Conservation (phyloP, 73 alveolate species). For the Halteria grandinella region DNA sequence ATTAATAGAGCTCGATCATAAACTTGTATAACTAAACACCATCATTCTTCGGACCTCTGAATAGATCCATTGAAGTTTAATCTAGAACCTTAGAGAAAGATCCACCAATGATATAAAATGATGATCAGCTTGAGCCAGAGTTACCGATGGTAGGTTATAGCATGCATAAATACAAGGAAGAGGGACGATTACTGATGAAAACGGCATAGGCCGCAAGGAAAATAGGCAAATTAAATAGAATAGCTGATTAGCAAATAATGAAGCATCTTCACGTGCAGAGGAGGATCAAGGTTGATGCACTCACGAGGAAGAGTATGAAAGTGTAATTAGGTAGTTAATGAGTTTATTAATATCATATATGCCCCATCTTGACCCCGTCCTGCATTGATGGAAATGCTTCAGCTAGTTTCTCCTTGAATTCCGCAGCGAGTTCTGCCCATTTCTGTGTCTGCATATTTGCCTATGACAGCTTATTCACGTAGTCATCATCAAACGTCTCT, state of each 20-base stretch:
- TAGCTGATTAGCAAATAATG: not conserved
- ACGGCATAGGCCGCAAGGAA: constrained; percentile 5
- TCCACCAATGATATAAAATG: constrained; percentile 32
- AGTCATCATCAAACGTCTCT: constrained; percentile 76
- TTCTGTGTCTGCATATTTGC: not conserved
- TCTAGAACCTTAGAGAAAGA: not conserved
- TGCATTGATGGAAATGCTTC: not conserved
- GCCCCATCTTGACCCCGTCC: not conserved
- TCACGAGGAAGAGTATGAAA: not conserved
- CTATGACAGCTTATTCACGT: constrained; percentile 28
- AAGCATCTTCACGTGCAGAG: not conserved
- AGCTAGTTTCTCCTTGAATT: not conserved
- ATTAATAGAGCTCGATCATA: not conserved
- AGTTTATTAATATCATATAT: not conserved
- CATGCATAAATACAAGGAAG: constrained; percentile 2
- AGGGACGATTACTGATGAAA: not conserved
- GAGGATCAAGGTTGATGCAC: not conserved
- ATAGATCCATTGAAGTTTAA: too few species aligned
- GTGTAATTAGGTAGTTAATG: not conserved
- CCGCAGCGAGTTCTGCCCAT: constrained; percentile 15
- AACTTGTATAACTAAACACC: not conserved
- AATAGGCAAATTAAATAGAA: not conserved
- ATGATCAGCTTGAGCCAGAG: constrained; percentile 19
- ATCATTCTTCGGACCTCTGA: too few species aligned
- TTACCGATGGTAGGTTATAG: constrained; percentile 23